phyloP scores from a whole-genome alignment of 306 rosid species.

The Glycine tomentella region DNA sequence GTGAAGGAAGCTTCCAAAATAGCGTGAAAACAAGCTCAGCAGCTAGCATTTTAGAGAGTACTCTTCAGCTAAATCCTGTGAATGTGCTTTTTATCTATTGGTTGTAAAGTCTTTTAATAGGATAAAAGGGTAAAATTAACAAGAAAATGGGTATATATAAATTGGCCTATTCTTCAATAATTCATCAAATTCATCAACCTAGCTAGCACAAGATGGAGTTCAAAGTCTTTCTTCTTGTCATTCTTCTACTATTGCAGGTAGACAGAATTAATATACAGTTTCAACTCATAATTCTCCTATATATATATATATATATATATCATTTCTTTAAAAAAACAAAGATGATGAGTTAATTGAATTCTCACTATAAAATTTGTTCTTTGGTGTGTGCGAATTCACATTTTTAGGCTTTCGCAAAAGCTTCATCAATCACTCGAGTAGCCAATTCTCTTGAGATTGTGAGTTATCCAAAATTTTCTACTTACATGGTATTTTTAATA shows the following conservation, averaged over 20 bases:
- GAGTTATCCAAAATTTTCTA: constrained; percentile 24
- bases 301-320: no score
- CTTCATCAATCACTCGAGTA: constrained; percentile 45
- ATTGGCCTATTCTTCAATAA: background rate
- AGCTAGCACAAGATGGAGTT: constrained; percentile 47
- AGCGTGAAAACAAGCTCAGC: constrained; percentile 2
- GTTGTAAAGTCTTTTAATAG: constrained; percentile 29
- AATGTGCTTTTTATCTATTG: constrained; percentile 10
- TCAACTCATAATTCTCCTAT: background rate
- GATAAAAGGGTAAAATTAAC: background rate
- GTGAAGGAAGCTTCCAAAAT: constrained; percentile 48
- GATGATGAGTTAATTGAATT: background rate
- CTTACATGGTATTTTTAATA: background rate
- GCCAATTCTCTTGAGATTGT: constrained; percentile 46
- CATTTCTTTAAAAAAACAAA: background rate
- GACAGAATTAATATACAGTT: background rate
- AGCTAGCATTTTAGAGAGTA: background rate
- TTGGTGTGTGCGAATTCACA: background rate
- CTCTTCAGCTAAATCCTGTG: constrained; percentile 40
- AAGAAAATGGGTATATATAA: constrained; percentile 29
- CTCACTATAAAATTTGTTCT: background rate
- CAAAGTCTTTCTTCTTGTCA: constrained; percentile 27
- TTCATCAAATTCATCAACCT: background rate
- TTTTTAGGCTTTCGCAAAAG: constrained; percentile 58
- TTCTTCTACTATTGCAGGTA: constrained; percentile 52